Evolutionary conservation across 805 yeast species (phyloP).

Genomic region (Metschnikowia bowlesiae): DNA sequence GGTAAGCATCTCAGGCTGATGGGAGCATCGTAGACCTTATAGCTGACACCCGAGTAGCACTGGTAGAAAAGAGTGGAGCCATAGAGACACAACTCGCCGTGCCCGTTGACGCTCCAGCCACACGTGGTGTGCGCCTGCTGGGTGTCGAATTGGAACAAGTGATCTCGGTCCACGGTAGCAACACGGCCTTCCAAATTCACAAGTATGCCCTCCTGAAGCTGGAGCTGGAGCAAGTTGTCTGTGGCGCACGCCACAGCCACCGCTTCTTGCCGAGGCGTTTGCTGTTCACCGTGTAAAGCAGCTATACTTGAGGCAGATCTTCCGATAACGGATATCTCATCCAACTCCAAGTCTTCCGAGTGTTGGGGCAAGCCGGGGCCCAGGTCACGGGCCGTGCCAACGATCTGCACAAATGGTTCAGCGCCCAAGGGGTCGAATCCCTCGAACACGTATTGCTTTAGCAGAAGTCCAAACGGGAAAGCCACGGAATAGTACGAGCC

Average conservation of each 20-base stretch:
- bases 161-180: slow-evolving; percentile 35
- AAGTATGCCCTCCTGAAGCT: slow-evolving; percentile 27
- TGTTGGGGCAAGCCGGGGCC: not conserved
- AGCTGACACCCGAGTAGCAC: slow-evolving; percentile 38
- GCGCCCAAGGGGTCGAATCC: not conserved
- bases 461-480: slow-evolving; percentile 34
- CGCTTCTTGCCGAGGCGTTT: not conserved
- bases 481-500: slow-evolving; percentile 27
- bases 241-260: slow-evolving; percentile 11
- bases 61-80: slow-evolving; percentile 26
- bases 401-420: not conserved
- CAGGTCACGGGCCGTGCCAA: not conserved
- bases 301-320: not conserved
- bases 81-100: slow-evolving; percentile 27
- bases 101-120: slow-evolving; percentile 34
- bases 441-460: slow-evolving; percentile 22
- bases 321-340: not conserved
- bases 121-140: not conserved
- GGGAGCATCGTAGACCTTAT: slow-evolving; percentile 32
- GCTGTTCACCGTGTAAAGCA: not conserved
- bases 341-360: not conserved
- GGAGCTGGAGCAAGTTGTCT: slow-evolving; percentile 20
- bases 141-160: slow-evolving; percentile 39
- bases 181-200: slow-evolving; percentile 30
- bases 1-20: slow-evolving; percentile 35